These are phyloP conservation scores for Narthecium ossifragum DNA, from an alignment of 106 monocot genomes.

Conservation along the genomic window DNA sequence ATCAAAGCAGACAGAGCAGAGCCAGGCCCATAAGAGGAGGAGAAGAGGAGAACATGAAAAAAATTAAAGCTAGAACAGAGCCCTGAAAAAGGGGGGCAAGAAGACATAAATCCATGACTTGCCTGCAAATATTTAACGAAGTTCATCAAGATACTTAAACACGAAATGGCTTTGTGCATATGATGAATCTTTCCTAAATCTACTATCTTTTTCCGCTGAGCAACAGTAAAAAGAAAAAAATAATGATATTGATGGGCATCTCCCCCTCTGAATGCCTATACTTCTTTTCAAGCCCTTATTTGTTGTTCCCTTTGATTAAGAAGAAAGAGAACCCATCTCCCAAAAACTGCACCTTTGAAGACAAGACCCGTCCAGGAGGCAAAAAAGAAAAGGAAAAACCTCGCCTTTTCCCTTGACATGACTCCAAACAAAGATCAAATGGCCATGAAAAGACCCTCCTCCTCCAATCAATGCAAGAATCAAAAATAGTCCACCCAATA, in stretches of 20 bases:
- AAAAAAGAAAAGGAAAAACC: conserved; percentile 14
- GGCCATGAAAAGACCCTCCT: conserved; percentile 20
- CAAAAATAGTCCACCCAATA: not conserved
- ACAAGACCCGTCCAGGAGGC: conserved; percentile 17
- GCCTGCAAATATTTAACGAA: not conserved
- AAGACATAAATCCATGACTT: too few species aligned
- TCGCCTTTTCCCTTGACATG: conserved; percentile 35
- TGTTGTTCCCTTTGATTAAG: conserved; percentile 1
- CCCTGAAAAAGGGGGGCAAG: too few species aligned
- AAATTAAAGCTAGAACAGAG: not conserved
- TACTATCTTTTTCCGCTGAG: not conserved
- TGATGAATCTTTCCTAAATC: not conserved
- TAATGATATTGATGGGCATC: not conserved
- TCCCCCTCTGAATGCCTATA: too few species aligned
- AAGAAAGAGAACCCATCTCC: conserved; percentile 3
- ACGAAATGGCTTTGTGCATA: too few species aligned
- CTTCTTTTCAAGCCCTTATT: not conserved
- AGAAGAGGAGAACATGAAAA: not conserved
- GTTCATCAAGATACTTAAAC: not conserved
- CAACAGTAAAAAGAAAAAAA: conserved; percentile 10
- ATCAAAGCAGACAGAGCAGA: not conserved
- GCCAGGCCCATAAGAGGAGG: not conserved
- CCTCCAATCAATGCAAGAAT: conserved; percentile 11
- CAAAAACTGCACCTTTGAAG: conserved; percentile 17
- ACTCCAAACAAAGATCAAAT: conserved; percentile 11